Base-by-base conservation (phyloP, 306 rosid species). In the Casuarina glauca region DNA sequence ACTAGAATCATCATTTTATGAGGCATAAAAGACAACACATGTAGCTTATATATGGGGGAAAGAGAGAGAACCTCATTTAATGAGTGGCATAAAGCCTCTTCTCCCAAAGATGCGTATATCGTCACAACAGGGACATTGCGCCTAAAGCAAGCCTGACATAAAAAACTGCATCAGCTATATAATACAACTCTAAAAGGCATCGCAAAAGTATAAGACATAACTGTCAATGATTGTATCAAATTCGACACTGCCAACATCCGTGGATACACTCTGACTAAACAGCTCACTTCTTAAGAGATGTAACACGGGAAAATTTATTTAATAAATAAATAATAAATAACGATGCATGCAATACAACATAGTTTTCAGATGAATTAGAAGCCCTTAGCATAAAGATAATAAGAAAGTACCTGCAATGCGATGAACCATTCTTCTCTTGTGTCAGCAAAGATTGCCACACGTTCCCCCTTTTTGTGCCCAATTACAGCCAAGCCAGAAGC, bases 101-200 rank as follows among this genome's bases (percentile, higher is more conserved):
- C 96, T 77, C 99, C 99, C 74, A 96, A 80, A 52, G 98, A 96
- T 58, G 99, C 86, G 82, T 93, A 96, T 52, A 93, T 93, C 49
- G 99, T 96, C 76, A 96, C 99, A 60, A 96, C 99, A 4, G 97
- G 93, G 83, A 91, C 83, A 77, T 91, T 93, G 84, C 97, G 89
- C 83, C 99, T 87, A 83, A 93, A 93, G 81, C 99, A 93, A 71
- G 86, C 96, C 99, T 96, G 89, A 76, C 36, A 80, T 38, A 73
- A 71, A 58, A 60, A 74, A 62, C 63, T 61, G 52, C 20, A 50
- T 58, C 26, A 79, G 76, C 45, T 49, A 62, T 6, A 36, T 76
- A 15, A 42, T 76, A 54, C 20, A 26, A 41, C 64, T 11, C 15
- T 26, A 17, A 4, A 9, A 51, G 43, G 45, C 45, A 49, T 8